A percentile compares a stretch with the other conserved stretches of the same genome.
These are phyloP conservation scores for Mortierella sp. DNA, from an alignment of 371 early-diverging fungal species.

Conservation along the genomic window DNA sequence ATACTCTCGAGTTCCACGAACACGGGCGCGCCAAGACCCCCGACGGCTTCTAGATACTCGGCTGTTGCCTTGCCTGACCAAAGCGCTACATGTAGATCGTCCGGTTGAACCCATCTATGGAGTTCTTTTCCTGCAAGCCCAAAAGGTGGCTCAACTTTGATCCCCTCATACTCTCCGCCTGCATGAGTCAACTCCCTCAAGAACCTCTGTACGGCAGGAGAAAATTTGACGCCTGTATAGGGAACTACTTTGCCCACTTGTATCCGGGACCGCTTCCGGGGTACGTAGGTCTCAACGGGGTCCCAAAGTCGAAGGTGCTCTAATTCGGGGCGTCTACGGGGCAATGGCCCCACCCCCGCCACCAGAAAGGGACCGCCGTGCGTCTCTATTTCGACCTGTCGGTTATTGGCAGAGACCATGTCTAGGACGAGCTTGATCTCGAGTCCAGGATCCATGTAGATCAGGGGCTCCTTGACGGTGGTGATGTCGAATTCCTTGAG, in stretches of 20 bases:
- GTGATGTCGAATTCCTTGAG: conserved; percentile 38
- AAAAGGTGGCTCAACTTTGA: conserved; percentile 19
- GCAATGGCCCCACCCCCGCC: conserved; percentile 29
- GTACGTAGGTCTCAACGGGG: conserved; percentile 44
- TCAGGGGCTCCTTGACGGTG: conserved; percentile 28
- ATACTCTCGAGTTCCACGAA: conserved; percentile 37
- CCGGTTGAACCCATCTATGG: conserved; percentile 41
- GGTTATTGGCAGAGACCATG: conserved; percentile 43
- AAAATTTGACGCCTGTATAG: conserved; percentile 50
- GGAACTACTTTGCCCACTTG: conserved; percentile 25
- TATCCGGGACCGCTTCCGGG: conserved; percentile 28
- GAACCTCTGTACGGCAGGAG: conserved; percentile 24
- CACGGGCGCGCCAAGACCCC: conserved; percentile 38
- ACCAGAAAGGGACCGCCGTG: conserved; percentile 36
- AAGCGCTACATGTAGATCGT: conserved; percentile 44
- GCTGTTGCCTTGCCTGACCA: conserved; percentile 19
- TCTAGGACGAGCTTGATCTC: conserved; percentile 35
- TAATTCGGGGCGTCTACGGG: conserved; percentile 39
- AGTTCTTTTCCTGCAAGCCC: conserved; percentile 9
- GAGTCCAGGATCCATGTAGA: conserved; percentile 37
- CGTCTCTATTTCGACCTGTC: conserved; percentile 32
- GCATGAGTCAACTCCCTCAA: conserved; percentile 12
- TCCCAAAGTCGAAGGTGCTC: conserved; percentile 33
- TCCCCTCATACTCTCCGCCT: neutral
- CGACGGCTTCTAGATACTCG: conserved; percentile 19